These are phyloP conservation scores for Nicotiana attenuata DNA, from an alignment of 257 asterid species.

Conservation along the genomic window DNA sequence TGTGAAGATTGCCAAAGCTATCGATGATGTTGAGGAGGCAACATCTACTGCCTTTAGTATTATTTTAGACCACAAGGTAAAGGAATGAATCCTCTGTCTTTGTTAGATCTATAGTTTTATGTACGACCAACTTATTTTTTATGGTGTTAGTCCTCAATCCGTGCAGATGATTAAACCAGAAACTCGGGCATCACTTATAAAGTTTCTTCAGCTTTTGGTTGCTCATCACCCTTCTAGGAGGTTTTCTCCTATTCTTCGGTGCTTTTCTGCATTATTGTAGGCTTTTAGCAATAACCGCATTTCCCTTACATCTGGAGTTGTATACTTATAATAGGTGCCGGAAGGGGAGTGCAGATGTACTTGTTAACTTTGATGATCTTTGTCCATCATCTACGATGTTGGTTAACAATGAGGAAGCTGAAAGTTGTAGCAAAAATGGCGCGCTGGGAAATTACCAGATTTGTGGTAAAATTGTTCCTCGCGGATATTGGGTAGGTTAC, in stretches of 20 bases:
- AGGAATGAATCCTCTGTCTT: background rate
- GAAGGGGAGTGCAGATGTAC: slow-evolving; percentile 86
- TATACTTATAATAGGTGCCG: slow-evolving; percentile 59
- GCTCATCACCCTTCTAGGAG: slow-evolving; percentile 94
- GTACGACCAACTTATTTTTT: background rate
- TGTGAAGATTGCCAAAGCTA: slow-evolving; percentile 74
- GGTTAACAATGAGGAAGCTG: slow-evolving; percentile 29
- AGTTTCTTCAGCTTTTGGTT: slow-evolving; percentile 83
- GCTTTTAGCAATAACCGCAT: background rate
- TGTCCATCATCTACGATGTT: slow-evolving; percentile 29
- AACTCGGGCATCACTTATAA: slow-evolving; percentile 56
- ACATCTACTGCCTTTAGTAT: slow-evolving; percentile 70
- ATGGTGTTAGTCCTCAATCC: background rate
- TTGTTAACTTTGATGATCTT: slow-evolving; percentile 70
- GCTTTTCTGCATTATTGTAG: background rate
- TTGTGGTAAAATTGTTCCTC: slow-evolving; percentile 87
- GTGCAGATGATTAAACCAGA: slow-evolving; percentile 74
- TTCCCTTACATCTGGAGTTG: slow-evolving; percentile 16
- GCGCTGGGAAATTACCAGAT: slow-evolving; percentile 45
- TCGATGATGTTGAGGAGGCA: slow-evolving; percentile 93
- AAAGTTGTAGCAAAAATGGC: slow-evolving; percentile 32
- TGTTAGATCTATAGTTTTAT: background rate
- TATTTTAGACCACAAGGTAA: slow-evolving; percentile 69
- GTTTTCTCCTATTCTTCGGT: slow-evolving; percentile 23
- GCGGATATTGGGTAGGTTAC: slow-evolving; percentile 87